A percentile compares a stretch with the other conserved stretches of the same genome.
phyloP scores from a whole-genome alignment of 495 filamentous ascomycete species.

The Pseudevernia furfuracea region DNA sequence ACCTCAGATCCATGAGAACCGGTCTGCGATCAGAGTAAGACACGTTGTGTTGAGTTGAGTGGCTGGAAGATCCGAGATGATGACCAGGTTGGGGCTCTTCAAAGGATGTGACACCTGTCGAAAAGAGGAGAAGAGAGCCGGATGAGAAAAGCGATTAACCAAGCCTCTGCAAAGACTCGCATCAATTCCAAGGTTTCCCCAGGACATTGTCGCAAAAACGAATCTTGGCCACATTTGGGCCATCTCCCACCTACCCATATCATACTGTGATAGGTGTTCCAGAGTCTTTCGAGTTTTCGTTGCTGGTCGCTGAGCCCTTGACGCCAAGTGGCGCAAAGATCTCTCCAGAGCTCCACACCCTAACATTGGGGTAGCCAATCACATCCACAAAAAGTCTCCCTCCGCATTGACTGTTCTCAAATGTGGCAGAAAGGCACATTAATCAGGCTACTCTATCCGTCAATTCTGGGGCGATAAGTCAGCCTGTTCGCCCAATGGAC shows the following conservation, averaged over 20 bases:
- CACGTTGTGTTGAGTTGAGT: too few species aligned
- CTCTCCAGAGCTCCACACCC: neutral
- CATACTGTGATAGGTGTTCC: neutral
- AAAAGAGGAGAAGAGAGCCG: neutral
- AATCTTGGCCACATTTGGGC: too few species aligned
- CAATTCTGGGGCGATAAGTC: too few species aligned
- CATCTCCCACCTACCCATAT: neutral
- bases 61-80: too few species aligned
- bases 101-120: neutral
- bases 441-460: too few species aligned
- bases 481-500: too few species aligned
- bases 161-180: neutral
- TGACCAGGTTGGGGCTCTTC: neutral
- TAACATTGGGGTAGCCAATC: neutral
- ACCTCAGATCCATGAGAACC: too few species aligned
- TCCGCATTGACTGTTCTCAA: too few species aligned
- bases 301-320: neutral
- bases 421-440: too few species aligned
- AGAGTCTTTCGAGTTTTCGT: neutral
- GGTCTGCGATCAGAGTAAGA: too few species aligned
- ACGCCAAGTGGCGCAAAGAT: neutral
- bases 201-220: too few species aligned
- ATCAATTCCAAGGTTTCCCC: neutral
- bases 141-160: neutral
- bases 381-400: too few species aligned